Evolutionary conservation across 495 filamentous ascomycete genomes (phyloP).

Genomic region (Tetracladium setigerum): DNA sequence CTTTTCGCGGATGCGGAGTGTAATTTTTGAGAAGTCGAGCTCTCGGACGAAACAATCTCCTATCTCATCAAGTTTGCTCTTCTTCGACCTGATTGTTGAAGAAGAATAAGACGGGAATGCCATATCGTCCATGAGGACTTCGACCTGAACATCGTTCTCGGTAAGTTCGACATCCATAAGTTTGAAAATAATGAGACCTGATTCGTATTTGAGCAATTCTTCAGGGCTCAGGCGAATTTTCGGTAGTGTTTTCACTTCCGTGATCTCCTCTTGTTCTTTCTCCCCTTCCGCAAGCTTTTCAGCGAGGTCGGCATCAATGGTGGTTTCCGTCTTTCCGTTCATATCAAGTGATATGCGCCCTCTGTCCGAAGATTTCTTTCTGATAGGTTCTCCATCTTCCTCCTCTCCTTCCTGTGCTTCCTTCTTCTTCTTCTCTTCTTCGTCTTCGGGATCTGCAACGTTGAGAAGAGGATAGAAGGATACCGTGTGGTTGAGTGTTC

Average conservation of each 20-base stretch:
- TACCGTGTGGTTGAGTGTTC: slow-evolving; percentile 72
- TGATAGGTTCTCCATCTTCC: slow-evolving; percentile 24
- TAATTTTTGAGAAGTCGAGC: slow-evolving; percentile 89
- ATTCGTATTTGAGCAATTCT: slow-evolving; percentile 77
- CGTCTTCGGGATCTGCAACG: slow-evolving; percentile 88
- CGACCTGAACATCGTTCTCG: slow-evolving; percentile 67
- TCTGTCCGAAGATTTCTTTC: slow-evolving; percentile 15
- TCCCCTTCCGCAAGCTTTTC: slow-evolving; percentile 38
- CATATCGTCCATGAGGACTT: slow-evolving; percentile 92
- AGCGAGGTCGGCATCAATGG: slow-evolving; percentile 26
- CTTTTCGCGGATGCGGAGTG: slow-evolving; percentile 72
- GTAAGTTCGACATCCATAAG: slow-evolving; percentile 80
- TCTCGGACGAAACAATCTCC: slow-evolving; percentile 96
- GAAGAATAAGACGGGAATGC: slow-evolving; percentile 84
- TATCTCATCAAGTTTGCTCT: slow-evolving; percentile 73
- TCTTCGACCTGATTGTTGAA: slow-evolving; percentile 56
- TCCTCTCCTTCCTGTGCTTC: slow-evolving; percentile 31
- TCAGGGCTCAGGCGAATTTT: slow-evolving; percentile 75
- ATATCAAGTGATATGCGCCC: slow-evolving; percentile 15
- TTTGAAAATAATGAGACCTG: slow-evolving; percentile 89
- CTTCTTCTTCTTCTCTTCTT: slow-evolving; percentile 48
- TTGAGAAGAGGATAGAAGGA: slow-evolving; percentile 88
- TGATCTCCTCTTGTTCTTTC: slow-evolving; percentile 46
- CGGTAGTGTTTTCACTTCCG: slow-evolving; percentile 46
- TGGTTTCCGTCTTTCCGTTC: slow-evolving; percentile 4